These are phyloP conservation scores for Parmelia sp. DNA, from an alignment of 495 filamentous ascomycete genomes.

Conservation along the genomic window DNA sequence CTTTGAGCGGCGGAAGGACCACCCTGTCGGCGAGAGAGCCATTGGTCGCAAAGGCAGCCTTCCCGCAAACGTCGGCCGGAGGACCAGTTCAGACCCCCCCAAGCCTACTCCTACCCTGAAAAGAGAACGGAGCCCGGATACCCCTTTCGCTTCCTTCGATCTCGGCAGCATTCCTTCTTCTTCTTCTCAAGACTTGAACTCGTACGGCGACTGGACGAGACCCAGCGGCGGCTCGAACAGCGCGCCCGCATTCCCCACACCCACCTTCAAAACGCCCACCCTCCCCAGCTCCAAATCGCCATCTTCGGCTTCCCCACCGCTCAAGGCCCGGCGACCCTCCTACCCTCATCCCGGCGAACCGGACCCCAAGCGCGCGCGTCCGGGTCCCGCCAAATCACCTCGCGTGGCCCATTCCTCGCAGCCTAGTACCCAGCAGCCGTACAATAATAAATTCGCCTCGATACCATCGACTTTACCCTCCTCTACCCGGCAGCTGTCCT, in stretches of 20 bases:
- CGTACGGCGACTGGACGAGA: conserved; percentile 24
- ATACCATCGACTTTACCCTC: not conserved
- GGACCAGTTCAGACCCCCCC: conserved; percentile 43
- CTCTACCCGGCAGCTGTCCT: not conserved
- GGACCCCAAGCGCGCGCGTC: not conserved
- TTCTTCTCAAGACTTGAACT: conserved; percentile 26
- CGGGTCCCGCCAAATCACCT: not conserved
- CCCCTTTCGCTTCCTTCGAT: conserved; percentile 15
- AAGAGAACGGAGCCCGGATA: conserved; percentile 29
- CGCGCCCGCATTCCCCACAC: conserved; percentile 32
- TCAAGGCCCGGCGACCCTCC: not conserved
- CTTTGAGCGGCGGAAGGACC: conserved; percentile 71
- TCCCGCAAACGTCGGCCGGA: conserved; percentile 37
- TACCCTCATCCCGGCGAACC: not conserved
- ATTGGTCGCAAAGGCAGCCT: conserved; percentile 51
- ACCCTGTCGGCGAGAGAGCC: conserved; percentile 64
- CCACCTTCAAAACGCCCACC: conserved; percentile 32
- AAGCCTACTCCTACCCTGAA: conserved; percentile 49
- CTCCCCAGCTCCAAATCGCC: conserved; percentile 30
- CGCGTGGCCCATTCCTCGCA: not conserved
- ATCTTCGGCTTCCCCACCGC: conserved; percentile 34
- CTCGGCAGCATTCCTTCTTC: conserved; percentile 25
- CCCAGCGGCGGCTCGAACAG: conserved; percentile 32
- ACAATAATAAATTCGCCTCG: not conserved
- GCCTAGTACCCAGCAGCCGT: not conserved